Base-by-base conservation (phyloP, 1,284 basidiomycete species). In the Tremellales sp. region DNA sequence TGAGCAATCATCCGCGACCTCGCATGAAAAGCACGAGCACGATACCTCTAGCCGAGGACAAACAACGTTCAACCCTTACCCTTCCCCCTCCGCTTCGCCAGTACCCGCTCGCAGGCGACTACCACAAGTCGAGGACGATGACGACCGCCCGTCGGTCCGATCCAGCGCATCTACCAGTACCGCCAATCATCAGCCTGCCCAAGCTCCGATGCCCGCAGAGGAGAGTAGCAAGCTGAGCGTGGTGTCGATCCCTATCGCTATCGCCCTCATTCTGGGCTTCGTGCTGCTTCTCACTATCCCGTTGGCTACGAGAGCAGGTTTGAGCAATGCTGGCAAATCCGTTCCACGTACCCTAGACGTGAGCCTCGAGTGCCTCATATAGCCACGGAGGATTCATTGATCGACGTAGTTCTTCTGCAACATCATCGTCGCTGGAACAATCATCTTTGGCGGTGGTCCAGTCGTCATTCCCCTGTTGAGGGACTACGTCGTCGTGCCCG, bases 371-470 rank as follows among this genome's bases (percentile, higher is more conserved):
- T 19, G 29, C n/a, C 29, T 33, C 29, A n/a, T 10, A 33, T 33
- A n/a, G 29, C n/a, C 29, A 10, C 29, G n/a, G 8, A 33, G n/a
- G n/a, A n/a, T n/a, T 33, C 29, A 33, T 33, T n/a, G 29, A 10
- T 33, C n/a, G 29, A 12, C 42, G 37, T 44, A 62, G 47, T 74
- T 78, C 54, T 76, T 77, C 59, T 70, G 65, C n/a, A 78, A 77
- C 54, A 72, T 78, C 67, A 56, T 76, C 44, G 61, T 78, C 21
- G 77, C 76, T 1, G 77, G 78, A 6, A 77, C 79, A 8, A 79
- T 82, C 62, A 80, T 81, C 52, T 81, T 82, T 58, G 81, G 81
- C 17, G 81, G 81, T 8, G 82, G 81, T 17, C 81, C 81, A 0
- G 81, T 82, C 6, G 81, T 82, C 27, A 79, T 82, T 51, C 81